Evolutionary conservation across 1,284 basidiomycete species (phyloP).

Genomic region (Bondarzewia mesenterica): DNA sequence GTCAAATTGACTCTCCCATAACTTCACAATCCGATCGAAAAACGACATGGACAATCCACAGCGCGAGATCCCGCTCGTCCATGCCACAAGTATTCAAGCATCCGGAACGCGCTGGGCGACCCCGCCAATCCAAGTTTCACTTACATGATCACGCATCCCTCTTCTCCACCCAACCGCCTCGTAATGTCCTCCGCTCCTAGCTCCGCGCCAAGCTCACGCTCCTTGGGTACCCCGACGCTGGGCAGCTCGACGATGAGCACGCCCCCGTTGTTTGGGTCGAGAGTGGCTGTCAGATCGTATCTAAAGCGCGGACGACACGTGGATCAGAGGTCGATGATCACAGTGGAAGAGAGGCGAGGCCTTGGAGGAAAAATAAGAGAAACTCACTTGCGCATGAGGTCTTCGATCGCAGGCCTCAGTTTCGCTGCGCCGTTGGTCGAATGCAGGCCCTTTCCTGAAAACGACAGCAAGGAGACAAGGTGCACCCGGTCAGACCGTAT

Average conservation of each 20-base stretch:
- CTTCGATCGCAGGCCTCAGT: slow-evolving; percentile 89
- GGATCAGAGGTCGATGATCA: not conserved
- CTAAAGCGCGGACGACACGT: slow-evolving; percentile 25
- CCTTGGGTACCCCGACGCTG: slow-evolving; percentile 19
- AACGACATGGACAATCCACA: too few relatives aligned
- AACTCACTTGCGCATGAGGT: slow-evolving; percentile 72
- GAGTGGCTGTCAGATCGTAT: slow-evolving; percentile 64
- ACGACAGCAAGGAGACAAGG: too few relatives aligned
- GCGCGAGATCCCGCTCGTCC: too few relatives aligned
- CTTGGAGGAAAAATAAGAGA: not conserved
- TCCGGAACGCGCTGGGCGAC: too few relatives aligned
- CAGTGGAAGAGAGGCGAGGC: not conserved
- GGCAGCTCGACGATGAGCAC: slow-evolving; percentile 79
- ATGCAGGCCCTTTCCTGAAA: slow-evolving; percentile 80
- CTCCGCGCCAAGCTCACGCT: not conserved
- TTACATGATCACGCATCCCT: not conserved
- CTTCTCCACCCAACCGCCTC: not conserved
- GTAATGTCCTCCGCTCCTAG: not conserved
- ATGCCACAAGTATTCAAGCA: too few relatives aligned
- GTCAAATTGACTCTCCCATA: too few relatives aligned
- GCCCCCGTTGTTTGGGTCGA: slow-evolving; percentile 81
- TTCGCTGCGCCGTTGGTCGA: slow-evolving; percentile 76
- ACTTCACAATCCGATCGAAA: too few relatives aligned
- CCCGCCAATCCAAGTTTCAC: too few relatives aligned
- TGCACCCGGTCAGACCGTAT: not conserved